Base-by-base conservation (phyloP, 164 flowering plant genomes). In the Santalum album region DNA sequence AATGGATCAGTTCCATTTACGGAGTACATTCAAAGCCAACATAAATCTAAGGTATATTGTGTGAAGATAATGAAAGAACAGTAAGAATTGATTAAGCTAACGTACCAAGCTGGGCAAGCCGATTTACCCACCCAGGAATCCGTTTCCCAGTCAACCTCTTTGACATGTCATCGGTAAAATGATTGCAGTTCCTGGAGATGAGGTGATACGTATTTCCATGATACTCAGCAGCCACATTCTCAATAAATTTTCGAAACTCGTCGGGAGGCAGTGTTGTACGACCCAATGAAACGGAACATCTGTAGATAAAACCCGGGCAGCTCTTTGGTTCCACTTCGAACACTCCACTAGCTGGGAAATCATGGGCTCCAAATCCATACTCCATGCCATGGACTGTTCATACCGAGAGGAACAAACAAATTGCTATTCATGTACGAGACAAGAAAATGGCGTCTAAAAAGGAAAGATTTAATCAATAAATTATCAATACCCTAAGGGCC, bases 361-460 rank as follows among this genome's bases (percentile, higher is more conserved):
- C 96, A 60, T 88, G 96, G 1, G 96, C 96, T 59, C 96, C 96
- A 72, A 80, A 88, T 29, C 94, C 94, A 65, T 83, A 88, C 61
- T 88, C 96, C 78, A 72, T 73, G 20, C 90, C 90, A 63, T 85
- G 75, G 45, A 85, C 96, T 88, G 87, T 50, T 34, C 29, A 42
- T 44, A 68, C 21, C 64, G 46, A 39, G 21, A 22, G 1, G 26
- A 56, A 25, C 20, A 57, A 25, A 35, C 26, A 57, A 32, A 46
- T 43, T 25, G 4, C 52, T 22, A 27, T 35, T 27, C 20, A 36
- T 55, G 1, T 36, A 45, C 45, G 20, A 16, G 51, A 40, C 29
- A 4, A 4, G 3, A 15, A 38, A 1, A n/a, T n/a, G n/a, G n/a
- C n/a, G n/a, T n/a, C n/a, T n/a, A n/a, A n/a, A n/a, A n/a, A n/a